These are phyloP conservation scores for Tolypocladium nubicola DNA, from an alignment of 2,329 filamentous ascomycete genomes.

Conservation along the genomic window DNA sequence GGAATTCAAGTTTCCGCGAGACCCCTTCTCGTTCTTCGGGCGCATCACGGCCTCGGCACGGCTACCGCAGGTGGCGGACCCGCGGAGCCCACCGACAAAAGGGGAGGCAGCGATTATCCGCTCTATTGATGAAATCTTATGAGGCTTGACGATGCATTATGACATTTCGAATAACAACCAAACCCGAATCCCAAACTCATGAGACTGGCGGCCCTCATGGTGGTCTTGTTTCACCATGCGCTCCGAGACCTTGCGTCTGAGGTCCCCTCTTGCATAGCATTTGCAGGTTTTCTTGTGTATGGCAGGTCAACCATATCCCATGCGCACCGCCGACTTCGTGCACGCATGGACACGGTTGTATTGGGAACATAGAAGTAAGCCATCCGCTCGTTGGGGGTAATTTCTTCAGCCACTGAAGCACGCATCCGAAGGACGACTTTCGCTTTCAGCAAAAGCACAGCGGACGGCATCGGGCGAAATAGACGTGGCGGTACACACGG, in stretches of 20 bases:
- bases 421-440: neutral
- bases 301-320: neutral
- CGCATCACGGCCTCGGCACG: conserved; percentile 33
- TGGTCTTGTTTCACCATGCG: neutral
- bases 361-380: neutral
- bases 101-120: conserved; percentile 66
- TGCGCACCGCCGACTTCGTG: neutral
- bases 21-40: conserved; percentile 41
- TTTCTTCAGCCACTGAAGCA: neutral
- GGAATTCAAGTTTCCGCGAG: conserved; percentile 40
- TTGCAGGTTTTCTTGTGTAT: neutral
- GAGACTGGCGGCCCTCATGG: neutral
- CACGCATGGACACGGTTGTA: neutral
- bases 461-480: neutral
- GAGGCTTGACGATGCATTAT: conserved; percentile 12
- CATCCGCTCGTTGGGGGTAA: neutral
- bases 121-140: conserved; percentile 70
- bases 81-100: conserved; percentile 63
- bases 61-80: conserved; percentile 47
- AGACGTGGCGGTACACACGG: neutral
- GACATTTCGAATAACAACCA: neutral
- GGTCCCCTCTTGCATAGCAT: neutral
- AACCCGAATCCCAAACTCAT: neutral
- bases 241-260: neutral
- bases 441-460: neutral